Evolutionary conservation across 2,329 filamentous ascomycete genomes (phyloP), one percentile per base, ranked within the genome.

Genomic region (Penicillium sp.): DNA sequence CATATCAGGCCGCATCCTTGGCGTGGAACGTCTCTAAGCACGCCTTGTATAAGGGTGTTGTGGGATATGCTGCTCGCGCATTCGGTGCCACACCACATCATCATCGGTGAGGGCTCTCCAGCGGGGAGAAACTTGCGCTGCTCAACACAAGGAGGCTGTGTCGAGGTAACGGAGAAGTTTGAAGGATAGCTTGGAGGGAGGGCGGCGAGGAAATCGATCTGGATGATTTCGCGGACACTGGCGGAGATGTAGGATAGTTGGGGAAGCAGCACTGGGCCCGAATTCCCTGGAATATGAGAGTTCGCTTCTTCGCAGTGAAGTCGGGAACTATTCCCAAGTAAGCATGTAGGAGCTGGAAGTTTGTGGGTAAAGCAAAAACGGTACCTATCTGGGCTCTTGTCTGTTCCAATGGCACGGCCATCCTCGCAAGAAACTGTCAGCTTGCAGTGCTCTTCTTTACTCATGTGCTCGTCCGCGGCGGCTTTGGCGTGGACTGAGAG

Each of bases 41-140:
- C n/a, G n/a, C n/a, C n/a, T n/a, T n/a, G n/a, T n/a, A n/a, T n/a
- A n/a, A n/a, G n/a, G n/a, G n/a, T n/a, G n/a, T n/a, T n/a, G n/a
- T n/a, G n/a, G 90, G 65, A 97, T 95, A 73, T 96, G 92, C 70
- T 97, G 93, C 73, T 96, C 91, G 71, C 94, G 97, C 92, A 97
- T 97, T 61, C 88, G 89, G 70, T 97, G 90, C 94, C 94, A 99
- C 4, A 99, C 93, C 9, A 96, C 89, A 72, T 99, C 93, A 69
- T 97, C 93, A 67, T 97, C 94, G n/a, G 94, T 93, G 40, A 99
- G 78, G 55, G 84, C 84, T 59, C 90, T 84, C 94, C 94, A 99
- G 65, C 88, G 83, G 56, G 87, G 85, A 71, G 91, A 97, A 53
- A 99, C 94, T 73, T 97, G 92, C 0, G 94, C 91, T 1, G 94